Evolutionary conservation across 768 basidiomycete genomes (phyloP).

Genomic region (Russula ochroleuca): DNA sequence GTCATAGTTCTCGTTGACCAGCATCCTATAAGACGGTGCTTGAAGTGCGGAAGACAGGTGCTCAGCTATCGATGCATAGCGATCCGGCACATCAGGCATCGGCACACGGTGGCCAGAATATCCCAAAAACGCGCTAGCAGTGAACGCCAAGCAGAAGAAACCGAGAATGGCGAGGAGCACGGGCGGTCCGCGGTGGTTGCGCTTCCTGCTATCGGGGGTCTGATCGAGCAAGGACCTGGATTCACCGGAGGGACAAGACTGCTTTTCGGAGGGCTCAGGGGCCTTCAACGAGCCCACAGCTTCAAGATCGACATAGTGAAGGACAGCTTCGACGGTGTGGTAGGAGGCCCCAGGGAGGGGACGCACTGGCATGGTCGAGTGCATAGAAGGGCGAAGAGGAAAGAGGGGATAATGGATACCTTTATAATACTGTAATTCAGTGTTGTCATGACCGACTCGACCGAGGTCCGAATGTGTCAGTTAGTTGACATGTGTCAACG

Average conservation of each 20-base stretch:
- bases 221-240: neutral
- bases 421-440: too few species aligned
- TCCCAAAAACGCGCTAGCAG: constrained; percentile 4
- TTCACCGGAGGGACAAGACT: neutral
- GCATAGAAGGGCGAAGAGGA: too few species aligned
- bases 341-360: constrained; percentile 19
- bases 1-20: neutral
- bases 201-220: neutral
- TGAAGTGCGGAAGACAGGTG: neutral
- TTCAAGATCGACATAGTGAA: constrained; percentile 11
- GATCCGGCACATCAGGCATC: neutral
- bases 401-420: neutral
- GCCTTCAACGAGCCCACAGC: neutral
- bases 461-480: too few species aligned
- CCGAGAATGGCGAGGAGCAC: neutral
- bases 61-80: neutral
- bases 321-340: constrained; percentile 8
- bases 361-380: constrained; percentile 1
- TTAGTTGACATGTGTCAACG: too few species aligned
- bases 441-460: too few species aligned
- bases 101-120: neutral
- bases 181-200: neutral
- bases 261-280: neutral
- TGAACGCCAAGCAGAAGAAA: constrained; percentile 8
- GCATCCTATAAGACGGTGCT: neutral